These are phyloP conservation scores for Ganoderma lucidum DNA, from an alignment of 1,284 basidiomycete species.

Conservation along the genomic window DNA sequence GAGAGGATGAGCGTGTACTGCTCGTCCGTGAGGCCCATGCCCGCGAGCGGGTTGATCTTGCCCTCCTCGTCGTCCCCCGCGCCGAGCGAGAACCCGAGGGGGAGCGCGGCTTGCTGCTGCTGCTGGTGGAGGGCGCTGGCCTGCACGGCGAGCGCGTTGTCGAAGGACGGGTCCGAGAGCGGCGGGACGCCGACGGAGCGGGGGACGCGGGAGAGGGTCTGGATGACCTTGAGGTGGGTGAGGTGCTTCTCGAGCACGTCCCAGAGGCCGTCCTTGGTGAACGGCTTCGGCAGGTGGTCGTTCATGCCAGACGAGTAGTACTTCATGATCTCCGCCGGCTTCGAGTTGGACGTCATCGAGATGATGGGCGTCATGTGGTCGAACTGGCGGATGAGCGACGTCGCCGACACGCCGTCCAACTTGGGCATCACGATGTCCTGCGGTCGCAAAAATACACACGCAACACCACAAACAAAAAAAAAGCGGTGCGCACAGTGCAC, in stretches of 20 bases:
- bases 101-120: constrained; percentile 18
- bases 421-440: constrained; percentile 97
- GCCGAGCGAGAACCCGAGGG: constrained; percentile 38
- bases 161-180: constrained; percentile 67
- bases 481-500: neutral
- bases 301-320: constrained; percentile 96
- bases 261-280: constrained; percentile 90
- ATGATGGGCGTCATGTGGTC: constrained; percentile 96
- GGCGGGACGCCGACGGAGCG: constrained; percentile 78
- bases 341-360: constrained; percentile 95
- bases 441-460: constrained; percentile 6
- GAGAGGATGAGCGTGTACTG: constrained; percentile 76
- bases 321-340: constrained; percentile 91
- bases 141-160: constrained; percentile 55
- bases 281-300: constrained; percentile 97
- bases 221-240: constrained; percentile 91
- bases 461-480: neutral
- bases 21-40: constrained; percentile 80
- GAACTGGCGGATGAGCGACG: constrained; percentile 92
- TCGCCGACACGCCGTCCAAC: constrained; percentile 90
- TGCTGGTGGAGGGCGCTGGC: constrained; percentile 24
- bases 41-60: constrained; percentile 76
- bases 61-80: constrained; percentile 54
- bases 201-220: constrained; percentile 79
- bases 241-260: constrained; percentile 98